Conservation (phyloP, 208 protist genomes). For the Perkinsela sp. region DNA sequence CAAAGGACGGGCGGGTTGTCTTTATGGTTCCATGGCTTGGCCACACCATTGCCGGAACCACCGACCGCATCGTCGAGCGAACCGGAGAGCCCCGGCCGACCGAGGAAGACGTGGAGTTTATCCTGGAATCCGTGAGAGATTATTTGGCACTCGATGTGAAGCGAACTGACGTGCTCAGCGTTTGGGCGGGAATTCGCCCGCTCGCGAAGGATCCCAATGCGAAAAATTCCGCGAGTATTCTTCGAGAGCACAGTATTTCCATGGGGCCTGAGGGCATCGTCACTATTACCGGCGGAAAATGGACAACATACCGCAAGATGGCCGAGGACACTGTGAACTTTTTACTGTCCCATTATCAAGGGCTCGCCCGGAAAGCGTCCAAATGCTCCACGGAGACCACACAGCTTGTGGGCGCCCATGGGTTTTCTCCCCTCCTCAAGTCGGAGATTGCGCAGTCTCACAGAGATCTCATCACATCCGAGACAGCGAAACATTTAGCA, state of each 20-base stretch:
- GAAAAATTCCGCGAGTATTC: slow-evolving; percentile 31
- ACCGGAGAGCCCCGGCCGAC: slow-evolving; percentile 17
- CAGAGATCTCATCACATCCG: slow-evolving; percentile 5
- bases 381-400: slow-evolving; percentile 35
- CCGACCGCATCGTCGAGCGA: slow-evolving; percentile 33
- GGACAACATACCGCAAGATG: slow-evolving; percentile 81
- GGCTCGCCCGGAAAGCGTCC: slow-evolving; percentile 5
- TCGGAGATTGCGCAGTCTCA: slow-evolving; percentile 2
- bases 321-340: slow-evolving; percentile 56
- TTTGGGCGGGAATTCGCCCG: slow-evolving; percentile 53
- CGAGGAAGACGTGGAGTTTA: slow-evolving; percentile 43
- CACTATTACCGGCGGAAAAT: slow-evolving; percentile 72
- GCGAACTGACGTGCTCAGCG: slow-evolving; percentile 23
- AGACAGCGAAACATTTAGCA: slow-evolving; percentile 8
- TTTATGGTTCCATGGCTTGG: slow-evolving; percentile 71
- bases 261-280: slow-evolving; percentile 18
- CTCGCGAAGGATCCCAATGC: slow-evolving; percentile 12
- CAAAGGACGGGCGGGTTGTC: slow-evolving; percentile 67
- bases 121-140: slow-evolving; percentile 23
- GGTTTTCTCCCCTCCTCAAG: slow-evolving; percentile 2
- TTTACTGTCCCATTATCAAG: slow-evolving; percentile 13
- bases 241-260: slow-evolving; percentile 67
- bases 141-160: slow-evolving; percentile 25
- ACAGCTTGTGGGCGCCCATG: slow-evolving; percentile 35
- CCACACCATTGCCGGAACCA: slow-evolving; percentile 71